Evolutionary conservation across 768 basidiomycete species (phyloP).

Genomic region (Boletus barrowsii): DNA sequence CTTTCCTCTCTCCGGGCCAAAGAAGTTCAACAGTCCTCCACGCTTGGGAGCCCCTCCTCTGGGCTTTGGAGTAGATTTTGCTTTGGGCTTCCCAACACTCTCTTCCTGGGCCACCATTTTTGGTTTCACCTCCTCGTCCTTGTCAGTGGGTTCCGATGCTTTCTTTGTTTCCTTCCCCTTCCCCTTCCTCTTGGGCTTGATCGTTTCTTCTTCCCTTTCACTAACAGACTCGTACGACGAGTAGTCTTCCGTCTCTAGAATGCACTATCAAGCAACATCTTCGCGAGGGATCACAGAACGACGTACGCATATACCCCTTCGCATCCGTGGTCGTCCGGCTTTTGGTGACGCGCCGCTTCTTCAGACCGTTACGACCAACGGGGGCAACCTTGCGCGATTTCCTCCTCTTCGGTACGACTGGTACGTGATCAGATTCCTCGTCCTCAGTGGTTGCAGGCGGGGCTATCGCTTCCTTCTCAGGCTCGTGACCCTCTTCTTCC

Average conservation of each 20-base stretch:
- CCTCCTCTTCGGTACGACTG: constrained; percentile 34
- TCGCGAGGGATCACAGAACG: not conserved
- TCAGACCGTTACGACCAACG: constrained; percentile 73
- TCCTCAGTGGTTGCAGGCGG: constrained; percentile 26
- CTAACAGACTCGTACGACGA: constrained; percentile 80
- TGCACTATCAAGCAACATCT: not conserved
- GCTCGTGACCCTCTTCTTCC: constrained; percentile 28
- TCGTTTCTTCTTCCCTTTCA: constrained; percentile 38
- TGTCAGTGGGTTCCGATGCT: not conserved
- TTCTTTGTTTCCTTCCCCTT: constrained; percentile 22
- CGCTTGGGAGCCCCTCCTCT: constrained; percentile 23
- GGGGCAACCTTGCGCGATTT: constrained; percentile 63
- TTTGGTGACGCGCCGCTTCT: constrained; percentile 65
- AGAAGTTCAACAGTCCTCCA: constrained; percentile 32
- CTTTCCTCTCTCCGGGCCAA: constrained; percentile 30
- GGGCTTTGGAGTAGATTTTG: constrained; percentile 15
- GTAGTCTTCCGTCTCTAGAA: constrained; percentile 70
- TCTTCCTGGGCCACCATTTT: constrained; percentile 14
- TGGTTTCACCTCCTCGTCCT: constrained; percentile 15
- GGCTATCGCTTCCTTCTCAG: constrained; percentile 33
- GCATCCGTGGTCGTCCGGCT: constrained; percentile 52
- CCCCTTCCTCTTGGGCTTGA: constrained; percentile 19
- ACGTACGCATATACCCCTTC: constrained; percentile 73
- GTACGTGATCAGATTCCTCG: constrained; percentile 30
- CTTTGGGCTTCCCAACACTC: constrained; percentile 13